Evolutionary conservation across 352 stramenopile genomes (phyloP).

Genomic region (Phytophthora pinifolia): DNA sequence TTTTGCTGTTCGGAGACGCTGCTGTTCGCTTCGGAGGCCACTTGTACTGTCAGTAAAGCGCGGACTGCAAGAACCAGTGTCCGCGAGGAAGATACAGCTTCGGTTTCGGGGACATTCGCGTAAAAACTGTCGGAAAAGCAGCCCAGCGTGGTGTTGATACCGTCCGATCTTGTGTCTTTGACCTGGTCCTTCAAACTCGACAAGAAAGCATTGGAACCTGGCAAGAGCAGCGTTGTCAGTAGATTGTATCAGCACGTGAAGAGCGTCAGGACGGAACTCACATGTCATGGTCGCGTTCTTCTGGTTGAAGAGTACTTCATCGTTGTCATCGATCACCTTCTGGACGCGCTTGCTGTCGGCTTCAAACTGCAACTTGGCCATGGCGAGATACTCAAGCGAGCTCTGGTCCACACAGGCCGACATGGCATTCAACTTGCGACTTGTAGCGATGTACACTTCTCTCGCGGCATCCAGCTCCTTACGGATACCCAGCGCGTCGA

Average conservation of each 20-base stretch:
- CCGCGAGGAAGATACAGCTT: slow-evolving; percentile 25
- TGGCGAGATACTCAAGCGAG: slow-evolving; percentile 28
- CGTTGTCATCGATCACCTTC: slow-evolving; percentile 32
- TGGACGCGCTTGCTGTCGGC: slow-evolving; percentile 27
- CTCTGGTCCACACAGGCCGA: slow-evolving; percentile 38
- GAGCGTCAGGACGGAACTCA: slow-evolving; percentile 13
- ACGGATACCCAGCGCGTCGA: slow-evolving; percentile 31
- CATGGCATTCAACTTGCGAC: slow-evolving; percentile 29
- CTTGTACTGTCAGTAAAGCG: slow-evolving; percentile 31
- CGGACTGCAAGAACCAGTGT: slow-evolving; percentile 30
- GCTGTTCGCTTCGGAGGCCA: slow-evolving; percentile 15
- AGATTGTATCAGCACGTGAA: background rate
- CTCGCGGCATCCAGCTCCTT: slow-evolving; percentile 31
- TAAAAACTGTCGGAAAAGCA: slow-evolving; percentile 37
- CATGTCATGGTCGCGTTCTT: slow-evolving; percentile 26
- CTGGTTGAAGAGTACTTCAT: slow-evolving; percentile 16
- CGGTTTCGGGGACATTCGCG: slow-evolving; percentile 19
- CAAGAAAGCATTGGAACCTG: slow-evolving; percentile 30
- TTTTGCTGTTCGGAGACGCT: slow-evolving; percentile 26
- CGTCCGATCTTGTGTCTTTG: slow-evolving; percentile 1
- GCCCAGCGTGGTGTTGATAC: slow-evolving; percentile 27
- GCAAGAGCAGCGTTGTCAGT: slow-evolving; percentile 5
- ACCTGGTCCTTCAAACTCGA: slow-evolving; percentile 21
- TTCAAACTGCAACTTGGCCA: slow-evolving; percentile 31
- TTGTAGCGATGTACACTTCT: slow-evolving; percentile 35